These are phyloP conservation scores for Cyathus striatus DNA, from an alignment of 768 basidiomycete species.

Conservation along the genomic window DNA sequence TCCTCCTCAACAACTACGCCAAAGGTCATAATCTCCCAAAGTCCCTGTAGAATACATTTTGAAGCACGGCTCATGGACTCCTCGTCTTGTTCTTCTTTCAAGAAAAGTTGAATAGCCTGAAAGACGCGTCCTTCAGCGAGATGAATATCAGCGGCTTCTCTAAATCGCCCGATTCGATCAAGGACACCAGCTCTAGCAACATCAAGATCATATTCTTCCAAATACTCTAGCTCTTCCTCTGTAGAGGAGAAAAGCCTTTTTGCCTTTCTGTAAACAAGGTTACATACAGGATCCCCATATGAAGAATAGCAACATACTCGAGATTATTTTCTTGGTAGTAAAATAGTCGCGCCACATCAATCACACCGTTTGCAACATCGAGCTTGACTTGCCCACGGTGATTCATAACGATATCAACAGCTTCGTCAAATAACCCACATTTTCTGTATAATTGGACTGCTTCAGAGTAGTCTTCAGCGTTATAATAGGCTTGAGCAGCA, in stretches of 20 bases:
- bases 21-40: slow-evolving; percentile 45
- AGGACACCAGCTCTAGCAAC: slow-evolving; percentile 40
- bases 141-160: slow-evolving; percentile 50
- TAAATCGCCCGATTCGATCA: slow-evolving; percentile 30
- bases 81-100: slow-evolving; percentile 23
- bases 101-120: slow-evolving; percentile 42
- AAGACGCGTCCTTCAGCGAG: slow-evolving; percentile 38
- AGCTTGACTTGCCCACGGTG: slow-evolving; percentile 24
- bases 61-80: slow-evolving; percentile 27
- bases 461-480: slow-evolving; percentile 34
- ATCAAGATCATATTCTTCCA: slow-evolving; percentile 50
- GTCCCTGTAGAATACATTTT: slow-evolving; percentile 31
- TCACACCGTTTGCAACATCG: slow-evolving; percentile 28
- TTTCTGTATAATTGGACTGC: slow-evolving; percentile 47
- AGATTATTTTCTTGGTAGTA: slow-evolving; percentile 35
- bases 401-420: slow-evolving; percentile 35
- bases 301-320: slow-evolving; percentile 20
- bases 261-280: slow-evolving; percentile 32
- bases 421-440: slow-evolving; percentile 46
- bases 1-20: slow-evolving; percentile 16
- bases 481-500: slow-evolving; percentile 41
- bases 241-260: slow-evolving; percentile 40
- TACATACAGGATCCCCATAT: neutral
- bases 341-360: slow-evolving; percentile 37
- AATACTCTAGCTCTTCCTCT: slow-evolving; percentile 52